Percentiles rank a stretch among this genome's conserved stretches.
Conservation (phyloP, 208 protist species). For the Trypanosoma caninum region DNA sequence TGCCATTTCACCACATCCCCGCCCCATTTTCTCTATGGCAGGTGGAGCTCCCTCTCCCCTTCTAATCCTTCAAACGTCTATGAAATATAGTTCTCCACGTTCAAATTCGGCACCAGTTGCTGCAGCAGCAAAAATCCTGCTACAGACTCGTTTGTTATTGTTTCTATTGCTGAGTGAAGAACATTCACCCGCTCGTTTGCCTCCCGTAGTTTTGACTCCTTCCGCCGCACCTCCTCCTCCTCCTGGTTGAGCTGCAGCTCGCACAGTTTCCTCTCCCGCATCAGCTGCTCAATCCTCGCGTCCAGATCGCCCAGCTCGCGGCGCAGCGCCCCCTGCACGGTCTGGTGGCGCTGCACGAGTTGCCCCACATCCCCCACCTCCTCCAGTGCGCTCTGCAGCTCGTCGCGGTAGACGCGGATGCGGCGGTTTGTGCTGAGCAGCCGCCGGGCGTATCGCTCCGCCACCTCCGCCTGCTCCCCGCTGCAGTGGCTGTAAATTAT, state of each 20-base stretch:
- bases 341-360: constrained; percentile 37
- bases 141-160: constrained; percentile 50
- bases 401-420: constrained; percentile 74
- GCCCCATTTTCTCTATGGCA: too few relatives aligned
- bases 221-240: constrained; percentile 24
- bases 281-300: constrained; percentile 42
- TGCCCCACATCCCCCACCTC: constrained; percentile 53
- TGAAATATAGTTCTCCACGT: constrained; percentile 75
- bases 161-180: constrained; percentile 61
- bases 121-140: constrained; percentile 53
- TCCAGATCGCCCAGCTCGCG: constrained; percentile 61
- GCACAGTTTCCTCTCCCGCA: constrained; percentile 60
- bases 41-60: too few relatives aligned
- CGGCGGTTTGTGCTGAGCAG: constrained; percentile 76
- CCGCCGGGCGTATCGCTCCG: constrained; percentile 71
- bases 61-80: constrained; percentile 9
- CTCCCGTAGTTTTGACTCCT: constrained; percentile 46
- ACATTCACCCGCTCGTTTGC: constrained; percentile 56
- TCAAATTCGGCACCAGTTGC: constrained; percentile 69
- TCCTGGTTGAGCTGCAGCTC: constrained; percentile 59
- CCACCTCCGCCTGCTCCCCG: constrained; percentile 33
- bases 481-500: constrained; percentile 53
- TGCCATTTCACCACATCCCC: too few relatives aligned
- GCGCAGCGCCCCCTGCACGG: constrained; percentile 47
- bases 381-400: constrained; percentile 65